A percentile compares a stretch with the other conserved stretches of the same genome.
These are phyloP conservation scores for Mycosphaerella sp. DNA, from an alignment of 2,329 filamentous ascomycete species.

Conservation along the genomic window DNA sequence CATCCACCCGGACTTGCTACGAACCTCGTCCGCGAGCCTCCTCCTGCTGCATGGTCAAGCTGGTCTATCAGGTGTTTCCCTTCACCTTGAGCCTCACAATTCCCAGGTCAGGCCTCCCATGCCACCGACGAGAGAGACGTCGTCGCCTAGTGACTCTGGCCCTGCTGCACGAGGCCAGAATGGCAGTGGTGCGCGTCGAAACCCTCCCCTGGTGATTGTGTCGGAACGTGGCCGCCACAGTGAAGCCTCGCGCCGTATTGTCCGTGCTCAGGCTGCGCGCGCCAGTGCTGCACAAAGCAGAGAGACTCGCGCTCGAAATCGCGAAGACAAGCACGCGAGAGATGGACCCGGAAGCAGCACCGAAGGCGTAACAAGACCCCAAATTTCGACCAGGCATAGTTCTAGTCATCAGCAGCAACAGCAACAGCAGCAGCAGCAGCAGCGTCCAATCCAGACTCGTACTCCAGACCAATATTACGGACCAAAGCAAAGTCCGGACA, in stretches of 20 bases:
- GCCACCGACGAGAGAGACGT: not conserved
- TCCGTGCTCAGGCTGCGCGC: conserved; percentile 32
- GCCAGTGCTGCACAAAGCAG: conserved; percentile 32
- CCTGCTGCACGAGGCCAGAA: not conserved
- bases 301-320: conserved; percentile 32
- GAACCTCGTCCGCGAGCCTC: not conserved
- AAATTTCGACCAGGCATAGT: conserved; percentile 3
- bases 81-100: not conserved
- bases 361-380: conserved; percentile 10
- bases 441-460: not conserved
- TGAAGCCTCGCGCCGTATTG: conserved; percentile 30
- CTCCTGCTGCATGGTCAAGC: not conserved
- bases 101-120: not conserved
- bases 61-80: not conserved
- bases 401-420: not conserved
- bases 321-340: conserved; percentile 25
- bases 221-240: conserved; percentile 30
- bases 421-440: conserved; percentile 6
- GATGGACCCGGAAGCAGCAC: conserved; percentile 18
- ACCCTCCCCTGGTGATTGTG: conserved; percentile 32
- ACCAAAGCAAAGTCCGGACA: conserved; percentile 1
- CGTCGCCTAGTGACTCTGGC: not conserved
- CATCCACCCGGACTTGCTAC: not conserved
- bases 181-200: conserved; percentile 10
- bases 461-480: conserved; percentile 7